A percentile compares a stretch with the other conserved stretches of the same genome.
phyloP scores from a whole-genome alignment of 768 basidiomycete genomes.

The Hericium erinaceus region DNA sequence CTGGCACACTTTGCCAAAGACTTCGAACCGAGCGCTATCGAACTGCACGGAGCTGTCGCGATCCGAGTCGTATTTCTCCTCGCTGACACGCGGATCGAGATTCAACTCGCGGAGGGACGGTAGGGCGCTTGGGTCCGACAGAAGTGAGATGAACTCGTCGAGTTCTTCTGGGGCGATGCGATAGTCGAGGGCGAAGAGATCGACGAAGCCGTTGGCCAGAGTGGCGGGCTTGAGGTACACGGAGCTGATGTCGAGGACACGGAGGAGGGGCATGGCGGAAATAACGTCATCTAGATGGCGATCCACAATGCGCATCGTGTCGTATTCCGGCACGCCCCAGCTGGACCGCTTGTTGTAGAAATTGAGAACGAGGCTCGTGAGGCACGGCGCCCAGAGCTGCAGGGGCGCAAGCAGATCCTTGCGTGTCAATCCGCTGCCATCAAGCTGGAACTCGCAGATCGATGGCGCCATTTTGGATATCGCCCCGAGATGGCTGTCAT shows the following conservation, averaged over 20 bases:
- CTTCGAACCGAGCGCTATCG: not conserved
- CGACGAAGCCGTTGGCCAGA: not conserved
- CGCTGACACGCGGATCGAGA: not conserved
- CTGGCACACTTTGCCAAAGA: not conserved
- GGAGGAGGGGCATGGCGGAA: not conserved
- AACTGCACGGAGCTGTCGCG: not conserved
- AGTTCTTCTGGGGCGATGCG: not conserved
- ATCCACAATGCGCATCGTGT: not conserved
- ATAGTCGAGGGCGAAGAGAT: not conserved
- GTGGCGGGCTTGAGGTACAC: not conserved
- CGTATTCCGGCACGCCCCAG: not conserved
- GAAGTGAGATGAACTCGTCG: not conserved
- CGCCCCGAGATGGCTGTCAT: not conserved
- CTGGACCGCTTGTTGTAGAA: not conserved
- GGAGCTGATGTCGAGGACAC: not conserved
- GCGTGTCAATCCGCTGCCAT: not conserved
- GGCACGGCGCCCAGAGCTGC: not conserved
- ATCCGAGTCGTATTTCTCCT: not conserved
- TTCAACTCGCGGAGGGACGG: not conserved
- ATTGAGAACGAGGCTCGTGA: not conserved
- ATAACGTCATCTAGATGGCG: not conserved
- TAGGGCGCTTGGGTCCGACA: not conserved
- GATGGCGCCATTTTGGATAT: not conserved
- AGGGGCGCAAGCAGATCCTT: not conserved
- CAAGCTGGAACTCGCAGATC: not conserved